Evolutionary conservation across 345 rosid species (phyloP), one percentile per base, ranked within the genome.

Genomic region (Garcia nutans): DNA sequence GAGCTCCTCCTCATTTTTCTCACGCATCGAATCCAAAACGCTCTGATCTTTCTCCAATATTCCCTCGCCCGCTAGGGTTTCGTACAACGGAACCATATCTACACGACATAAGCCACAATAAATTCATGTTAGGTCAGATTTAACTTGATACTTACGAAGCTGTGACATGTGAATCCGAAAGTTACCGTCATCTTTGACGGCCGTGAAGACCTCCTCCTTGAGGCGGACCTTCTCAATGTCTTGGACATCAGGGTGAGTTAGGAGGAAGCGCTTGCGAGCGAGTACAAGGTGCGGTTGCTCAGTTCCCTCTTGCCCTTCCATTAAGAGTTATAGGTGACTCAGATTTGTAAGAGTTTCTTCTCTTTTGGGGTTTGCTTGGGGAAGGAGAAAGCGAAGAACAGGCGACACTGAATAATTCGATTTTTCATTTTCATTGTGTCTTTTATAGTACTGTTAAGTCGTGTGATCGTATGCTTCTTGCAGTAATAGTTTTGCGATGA

Each of bases 201-300:
- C 81, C 17, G 88, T 81, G 65, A 93, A 75, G 77, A 93, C 98
- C 82, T 96, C 99, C 49, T 90, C 88, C 84, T 87, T 88, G 87
- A 93, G 94, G 52, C 84, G 91, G 77, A 93, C 95, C 90, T 92
- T 94, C 87, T 94, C 97, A 72, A 92, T 94, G 88, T 94, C 98
- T 58, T 77, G 90, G 0, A 92, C 93, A 74, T 91, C 97, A 7
- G 87, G 89, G 73, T 90, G 96, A 5, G 85, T 90, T 45, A 96
- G 85, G 55, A 89, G 98, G 85, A 92, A 96, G 69, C 86, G 90
- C 82, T 91, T 90, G 91, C 91, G 65, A 0, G 93, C 97, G 26
- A 96, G 92, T n/a, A 87, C 80, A 55, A 96, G 93, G 52, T 93
- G 98, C 61, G 94, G 84, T 73, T 93, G 96, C 84, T 96, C 97